phyloP scores from a whole-genome alignment of 1,139 yeast genomes.

The Blastobotrys indianensis region DNA sequence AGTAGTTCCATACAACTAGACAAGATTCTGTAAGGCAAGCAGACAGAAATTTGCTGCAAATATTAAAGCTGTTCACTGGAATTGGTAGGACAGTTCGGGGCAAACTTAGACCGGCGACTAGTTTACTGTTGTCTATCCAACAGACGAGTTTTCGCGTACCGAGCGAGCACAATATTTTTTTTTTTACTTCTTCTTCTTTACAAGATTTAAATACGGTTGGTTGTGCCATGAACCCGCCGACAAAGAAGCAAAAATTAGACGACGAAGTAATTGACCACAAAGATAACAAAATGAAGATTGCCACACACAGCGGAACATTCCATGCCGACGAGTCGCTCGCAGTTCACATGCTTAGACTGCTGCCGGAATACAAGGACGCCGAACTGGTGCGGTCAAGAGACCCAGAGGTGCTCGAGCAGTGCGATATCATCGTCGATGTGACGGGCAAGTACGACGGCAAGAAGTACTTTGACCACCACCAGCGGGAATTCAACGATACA shows the following conservation, averaged over 20 bases:
- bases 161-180: not conserved
- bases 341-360: slow-evolving; percentile 69
- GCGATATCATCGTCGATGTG: slow-evolving; percentile 93
- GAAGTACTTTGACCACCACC: slow-evolving; percentile 94
- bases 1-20: no score
- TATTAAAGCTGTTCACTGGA: no score
- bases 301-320: slow-evolving; percentile 92
- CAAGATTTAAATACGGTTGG: no score
- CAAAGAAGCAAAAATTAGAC: slow-evolving; percentile 11
- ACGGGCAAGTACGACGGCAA: slow-evolving; percentile 87
- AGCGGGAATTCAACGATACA: slow-evolving; percentile 67
- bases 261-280: slow-evolving; percentile 7
- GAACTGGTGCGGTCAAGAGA: slow-evolving; percentile 76
- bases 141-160: no score
- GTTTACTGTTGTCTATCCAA: no score
- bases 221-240: not conserved
- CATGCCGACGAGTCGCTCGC: slow-evolving; percentile 99
- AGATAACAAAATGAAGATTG: slow-evolving; percentile 43
- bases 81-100: no score
- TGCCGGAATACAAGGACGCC: slow-evolving; percentile 66
- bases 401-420: slow-evolving; percentile 72
- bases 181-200: not conserved
- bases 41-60: no score
- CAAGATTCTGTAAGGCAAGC: no score
- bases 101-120: no score